Evolutionary conservation across 2,329 filamentous ascomycete species (phyloP).

Genomic region (Trichoderma koningii): DNA sequence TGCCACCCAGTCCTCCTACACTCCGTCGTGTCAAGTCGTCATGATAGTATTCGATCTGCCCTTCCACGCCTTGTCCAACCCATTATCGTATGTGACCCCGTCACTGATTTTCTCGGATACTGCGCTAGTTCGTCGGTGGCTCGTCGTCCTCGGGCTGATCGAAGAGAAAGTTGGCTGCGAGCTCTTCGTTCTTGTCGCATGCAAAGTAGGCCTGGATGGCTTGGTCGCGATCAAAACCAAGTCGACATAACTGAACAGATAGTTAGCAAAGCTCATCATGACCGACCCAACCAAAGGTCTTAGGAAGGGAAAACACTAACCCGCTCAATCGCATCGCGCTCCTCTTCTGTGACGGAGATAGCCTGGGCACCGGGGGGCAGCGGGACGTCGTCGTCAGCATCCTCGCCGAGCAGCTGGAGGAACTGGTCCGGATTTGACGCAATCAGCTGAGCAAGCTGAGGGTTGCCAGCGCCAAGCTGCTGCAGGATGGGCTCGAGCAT

Average conservation of each 20-base stretch:
- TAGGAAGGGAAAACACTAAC: slow-evolving; percentile 50
- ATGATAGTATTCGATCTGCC: slow-evolving; percentile 16
- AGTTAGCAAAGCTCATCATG: slow-evolving; percentile 11
- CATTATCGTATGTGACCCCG: slow-evolving; percentile 37
- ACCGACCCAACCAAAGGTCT: background rate
- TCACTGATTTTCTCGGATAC: background rate
- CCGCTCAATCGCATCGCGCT: slow-evolving; percentile 94
- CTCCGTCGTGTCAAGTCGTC: slow-evolving; percentile 19
- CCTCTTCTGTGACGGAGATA: slow-evolving; percentile 91
- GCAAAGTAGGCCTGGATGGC: slow-evolving; percentile 99
- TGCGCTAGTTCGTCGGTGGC: slow-evolving; percentile 48
- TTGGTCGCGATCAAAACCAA: slow-evolving; percentile 89
- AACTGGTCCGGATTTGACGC: slow-evolving; percentile 92
- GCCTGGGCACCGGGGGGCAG: slow-evolving; percentile 86
- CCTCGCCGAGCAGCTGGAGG: slow-evolving; percentile 84
- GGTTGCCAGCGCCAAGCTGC: slow-evolving; percentile 92
- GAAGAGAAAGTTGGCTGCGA: slow-evolving; percentile 97
- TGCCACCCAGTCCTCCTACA: slow-evolving; percentile 8
- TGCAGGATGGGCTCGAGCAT: slow-evolving; percentile 99
- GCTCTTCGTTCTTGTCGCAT: slow-evolving; percentile 98
- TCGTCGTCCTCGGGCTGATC: slow-evolving; percentile 91
- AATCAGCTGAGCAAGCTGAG: slow-evolving; percentile 89
- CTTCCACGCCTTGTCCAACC: slow-evolving; percentile 27
- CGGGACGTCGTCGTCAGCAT: slow-evolving; percentile 78
- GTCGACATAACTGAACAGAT: slow-evolving; percentile 70